Percentiles rank a stretch among this genome's conserved stretches.
These are phyloP conservation scores for Mucor piriformis DNA, from an alignment of 371 early-diverging fungal species.

Conservation along the genomic window DNA sequence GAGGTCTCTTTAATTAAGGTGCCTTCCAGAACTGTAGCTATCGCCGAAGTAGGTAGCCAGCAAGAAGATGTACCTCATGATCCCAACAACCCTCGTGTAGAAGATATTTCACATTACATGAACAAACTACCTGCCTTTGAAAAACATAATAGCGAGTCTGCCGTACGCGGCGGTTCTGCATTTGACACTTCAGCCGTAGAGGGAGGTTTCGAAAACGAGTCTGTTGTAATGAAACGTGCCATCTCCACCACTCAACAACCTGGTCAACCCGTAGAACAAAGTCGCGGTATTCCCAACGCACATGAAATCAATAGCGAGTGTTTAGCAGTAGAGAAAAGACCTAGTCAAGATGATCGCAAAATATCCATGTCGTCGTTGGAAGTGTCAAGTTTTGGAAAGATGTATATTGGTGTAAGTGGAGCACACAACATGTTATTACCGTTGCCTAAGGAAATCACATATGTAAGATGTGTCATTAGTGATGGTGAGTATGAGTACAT, in stretches of 20 bases:
- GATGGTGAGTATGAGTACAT: conserved; percentile 45
- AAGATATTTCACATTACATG: conserved; percentile 33
- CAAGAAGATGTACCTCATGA: conserved; percentile 13
- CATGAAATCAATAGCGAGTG: conserved; percentile 21
- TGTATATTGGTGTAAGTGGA: conserved; percentile 38
- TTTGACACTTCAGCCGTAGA: conserved; percentile 6
- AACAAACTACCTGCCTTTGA: conserved; percentile 13
- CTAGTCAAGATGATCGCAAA: background rate
- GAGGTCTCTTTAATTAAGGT: conserved; percentile 6
- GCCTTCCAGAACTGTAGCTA: conserved; percentile 10
- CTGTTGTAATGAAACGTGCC: conserved; percentile 3
- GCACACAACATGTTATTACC: conserved; percentile 37
- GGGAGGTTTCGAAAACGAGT: background rate
- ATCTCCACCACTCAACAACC: background rate
- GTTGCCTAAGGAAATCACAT: conserved; percentile 39
- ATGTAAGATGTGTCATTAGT: conserved; percentile 41
- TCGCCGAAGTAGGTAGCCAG: conserved; percentile 1
- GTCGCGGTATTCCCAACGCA: conserved; percentile 25
- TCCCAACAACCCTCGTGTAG: conserved; percentile 21
- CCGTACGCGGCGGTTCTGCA: background rate
- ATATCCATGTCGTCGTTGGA: conserved; percentile 17
- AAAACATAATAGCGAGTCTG: background rate
- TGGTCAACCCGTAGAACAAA: background rate
- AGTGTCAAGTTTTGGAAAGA: conserved; percentile 23
- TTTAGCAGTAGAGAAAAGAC: background rate